phyloP scores from a whole-genome alignment of 305 asterid species.

The Withania somnifera region DNA sequence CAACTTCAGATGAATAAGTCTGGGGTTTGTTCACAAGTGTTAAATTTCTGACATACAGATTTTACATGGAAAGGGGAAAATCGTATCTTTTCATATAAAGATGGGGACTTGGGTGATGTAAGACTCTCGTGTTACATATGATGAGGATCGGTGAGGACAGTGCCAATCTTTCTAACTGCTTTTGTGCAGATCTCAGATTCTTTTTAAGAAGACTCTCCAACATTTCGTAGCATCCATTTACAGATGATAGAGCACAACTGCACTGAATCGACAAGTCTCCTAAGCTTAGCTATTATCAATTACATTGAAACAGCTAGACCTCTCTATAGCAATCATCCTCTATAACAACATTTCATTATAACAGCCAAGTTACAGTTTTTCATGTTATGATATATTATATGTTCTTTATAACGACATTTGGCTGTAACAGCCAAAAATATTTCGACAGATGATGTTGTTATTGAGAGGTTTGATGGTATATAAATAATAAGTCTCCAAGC shows the following conservation, averaged over 20 bases:
- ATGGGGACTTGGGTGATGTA: background rate
- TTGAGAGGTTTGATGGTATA: no score
- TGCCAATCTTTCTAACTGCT: background rate
- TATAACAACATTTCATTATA: no score
- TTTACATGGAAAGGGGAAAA: background rate
- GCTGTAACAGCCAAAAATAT: no score
- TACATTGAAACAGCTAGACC: background rate
- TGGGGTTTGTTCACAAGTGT: background rate
- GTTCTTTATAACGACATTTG: no score
- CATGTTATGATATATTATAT: no score
- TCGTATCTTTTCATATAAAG: background rate
- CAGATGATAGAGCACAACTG: background rate
- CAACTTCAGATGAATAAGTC: background rate
- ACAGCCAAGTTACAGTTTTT: no score
- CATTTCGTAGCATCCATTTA: background rate
- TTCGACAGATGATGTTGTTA: no score
- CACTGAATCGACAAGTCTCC: background rate
- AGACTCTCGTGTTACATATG: background rate
- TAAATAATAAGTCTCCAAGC: background rate
- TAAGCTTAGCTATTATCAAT: background rate
- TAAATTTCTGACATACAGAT: background rate
- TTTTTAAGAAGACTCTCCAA: background rate
- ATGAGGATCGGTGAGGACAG: background rate
- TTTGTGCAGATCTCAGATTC: background rate
- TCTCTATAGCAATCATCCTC: no score